phyloP scores from a whole-genome alignment of 768 basidiomycete genomes.

The Podaxis sp. region DNA sequence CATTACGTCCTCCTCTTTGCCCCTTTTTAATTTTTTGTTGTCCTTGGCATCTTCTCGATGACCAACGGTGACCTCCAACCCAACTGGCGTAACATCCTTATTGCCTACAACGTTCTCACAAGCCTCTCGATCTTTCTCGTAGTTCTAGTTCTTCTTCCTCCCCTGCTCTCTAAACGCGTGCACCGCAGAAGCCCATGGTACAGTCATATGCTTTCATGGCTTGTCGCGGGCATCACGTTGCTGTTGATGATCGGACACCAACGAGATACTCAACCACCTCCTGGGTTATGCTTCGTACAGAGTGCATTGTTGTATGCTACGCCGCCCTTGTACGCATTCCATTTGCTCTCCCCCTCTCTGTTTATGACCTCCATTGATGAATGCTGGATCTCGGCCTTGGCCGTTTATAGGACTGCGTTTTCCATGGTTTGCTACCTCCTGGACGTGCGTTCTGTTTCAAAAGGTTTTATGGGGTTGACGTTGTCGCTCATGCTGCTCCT shows the following conservation, averaged over 20 bases:
- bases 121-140: conserved; percentile 2
- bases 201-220: conserved; percentile 12
- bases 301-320: conserved; percentile 8
- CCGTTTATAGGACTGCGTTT: not conserved
- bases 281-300: conserved; percentile 9
- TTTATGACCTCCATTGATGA: not conserved
- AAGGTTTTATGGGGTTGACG: not conserved
- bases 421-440: conserved; percentile 13
- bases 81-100: not conserved
- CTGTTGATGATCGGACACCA: conserved; percentile 6
- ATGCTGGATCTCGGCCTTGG: not conserved
- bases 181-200: conserved; percentile 8
- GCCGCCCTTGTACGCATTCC: conserved; percentile 1
- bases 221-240: conserved; percentile 1
- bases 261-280: not conserved
- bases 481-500: not conserved
- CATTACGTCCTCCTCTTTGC: not conserved
- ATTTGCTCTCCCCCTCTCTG: not conserved
- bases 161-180: conserved; percentile 1
- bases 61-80: not conserved
- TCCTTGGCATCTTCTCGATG: not conserved
- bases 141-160: conserved; percentile 3
- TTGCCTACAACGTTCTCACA: conserved; percentile 4
- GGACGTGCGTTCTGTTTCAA: not conserved
- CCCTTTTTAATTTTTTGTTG: not conserved